Conservation (phyloP, 441 rosid species). For the Croton laevigatus region DNA sequence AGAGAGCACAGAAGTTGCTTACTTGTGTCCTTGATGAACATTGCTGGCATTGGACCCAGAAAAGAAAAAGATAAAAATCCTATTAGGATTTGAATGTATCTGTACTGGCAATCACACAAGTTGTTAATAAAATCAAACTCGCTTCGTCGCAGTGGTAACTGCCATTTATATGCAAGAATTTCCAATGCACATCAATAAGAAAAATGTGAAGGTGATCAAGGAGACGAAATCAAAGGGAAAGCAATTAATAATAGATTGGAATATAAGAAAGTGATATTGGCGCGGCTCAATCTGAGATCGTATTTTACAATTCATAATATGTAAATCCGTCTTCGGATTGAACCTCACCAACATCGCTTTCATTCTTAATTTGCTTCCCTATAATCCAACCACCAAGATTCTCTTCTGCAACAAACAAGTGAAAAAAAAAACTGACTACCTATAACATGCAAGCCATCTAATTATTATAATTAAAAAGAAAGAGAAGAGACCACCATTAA, state of each 20-base stretch:
- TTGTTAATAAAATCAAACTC: too few relatives aligned
- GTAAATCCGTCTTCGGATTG: slow-evolving; percentile 85
- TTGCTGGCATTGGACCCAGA: neutral
- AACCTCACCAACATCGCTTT: slow-evolving; percentile 90
- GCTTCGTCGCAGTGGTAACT: too few relatives aligned
- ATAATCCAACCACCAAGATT: slow-evolving; percentile 13
- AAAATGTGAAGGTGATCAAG: neutral
- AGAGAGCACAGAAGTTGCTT: neutral
- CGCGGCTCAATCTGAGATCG: slow-evolving; percentile 98
- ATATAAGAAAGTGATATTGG: slow-evolving; percentile 71
- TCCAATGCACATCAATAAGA: neutral
- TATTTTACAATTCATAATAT: slow-evolving; percentile 32
- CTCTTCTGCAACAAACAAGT: neutral
- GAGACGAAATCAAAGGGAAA: slow-evolving; percentile 15
- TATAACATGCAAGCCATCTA: too few relatives aligned
- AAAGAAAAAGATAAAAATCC: too few relatives aligned
- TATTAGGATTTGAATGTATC: too few relatives aligned
- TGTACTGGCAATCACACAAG: too few relatives aligned
- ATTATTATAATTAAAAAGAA: neutral
- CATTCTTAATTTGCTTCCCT: slow-evolving; percentile 23
- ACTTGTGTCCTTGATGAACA: neutral
- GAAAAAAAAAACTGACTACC: too few relatives aligned
- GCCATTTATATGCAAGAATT: neutral
- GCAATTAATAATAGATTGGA: neutral
- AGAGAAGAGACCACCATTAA: neutral